Base-by-base conservation (phyloP, 345 rosid species). In the Eucalyptus regnans region DNA sequence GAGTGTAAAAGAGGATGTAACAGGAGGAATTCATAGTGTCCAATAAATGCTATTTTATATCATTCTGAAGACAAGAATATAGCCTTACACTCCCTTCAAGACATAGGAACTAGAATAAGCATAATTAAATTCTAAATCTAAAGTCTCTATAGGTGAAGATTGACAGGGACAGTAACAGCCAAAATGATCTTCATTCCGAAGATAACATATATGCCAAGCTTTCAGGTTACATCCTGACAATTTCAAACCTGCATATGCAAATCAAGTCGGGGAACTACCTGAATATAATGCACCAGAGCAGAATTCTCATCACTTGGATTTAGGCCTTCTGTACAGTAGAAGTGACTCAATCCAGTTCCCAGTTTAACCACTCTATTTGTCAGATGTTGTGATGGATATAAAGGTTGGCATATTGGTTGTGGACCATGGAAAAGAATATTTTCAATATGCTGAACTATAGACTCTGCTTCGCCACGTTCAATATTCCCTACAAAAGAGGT, bases 231-330 rank as follows among this genome's bases (percentile, higher is more conserved):
- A 71, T 37, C 46, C 83, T 71, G 14, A 37, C 83, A 71, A 71
- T 37, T 71, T 37, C 27, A 1, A 27, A 37, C 46, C 46, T 37
- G 46, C 5, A 6, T 9, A 71, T 9, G 46, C 13, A 71, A 71
- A 90, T 71, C 46, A 71, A 9, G 46, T 37, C 1, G 51, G 12
- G 25, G 11, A 68, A 56, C 79, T 91, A 97, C 99, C 98, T 97
- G 99, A 88, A 96, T 96, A 92, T 96, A 96, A 92, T 96, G 99
- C 51, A 97, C 90, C 12, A 96, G 91, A 52, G 98, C 94, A 86
- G 99, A 96, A 91, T 96, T 97, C 93, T 95, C 98, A 88, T 97
- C 95, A 37, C 89, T 92, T 43, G 96, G 97, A 93, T 97, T 97
- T 90, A 94, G 93, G 90, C 97, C 99, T 87, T 92, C 93, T 56